phyloP scores from a whole-genome alignment of 2,329 filamentous ascomycete species.

The Apiospora rasikravindrae region DNA sequence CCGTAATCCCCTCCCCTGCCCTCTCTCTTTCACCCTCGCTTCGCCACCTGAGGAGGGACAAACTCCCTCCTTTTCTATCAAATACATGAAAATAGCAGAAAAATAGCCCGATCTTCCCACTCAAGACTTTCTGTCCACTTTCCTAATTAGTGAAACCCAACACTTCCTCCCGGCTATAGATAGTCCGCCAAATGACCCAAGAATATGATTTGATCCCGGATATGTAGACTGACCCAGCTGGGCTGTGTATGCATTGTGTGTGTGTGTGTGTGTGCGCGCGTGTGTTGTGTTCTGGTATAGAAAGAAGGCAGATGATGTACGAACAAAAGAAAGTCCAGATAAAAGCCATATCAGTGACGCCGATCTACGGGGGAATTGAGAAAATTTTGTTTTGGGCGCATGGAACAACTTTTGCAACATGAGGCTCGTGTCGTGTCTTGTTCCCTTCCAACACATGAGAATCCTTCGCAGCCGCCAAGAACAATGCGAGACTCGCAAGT shows the following conservation, averaged over 20 bases:
- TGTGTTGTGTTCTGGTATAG: constrained; percentile 14
- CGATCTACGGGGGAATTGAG: constrained; percentile 18
- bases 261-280: constrained; percentile 8
- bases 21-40: neutral
- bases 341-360: constrained; percentile 18
- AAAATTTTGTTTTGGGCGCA: constrained; percentile 14
- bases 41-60: constrained; percentile 9
- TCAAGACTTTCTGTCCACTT: constrained; percentile 14
- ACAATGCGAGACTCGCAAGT: constrained; percentile 22
- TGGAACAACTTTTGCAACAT: constrained; percentile 18
- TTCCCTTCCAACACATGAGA: constrained; percentile 20
- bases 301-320: constrained; percentile 15
- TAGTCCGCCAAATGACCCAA: neutral
- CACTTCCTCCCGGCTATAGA: constrained; percentile 6
- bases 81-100: constrained; percentile 14
- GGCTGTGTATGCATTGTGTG: constrained; percentile 10
- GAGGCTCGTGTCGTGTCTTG: constrained; percentile 25
- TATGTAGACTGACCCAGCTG: neutral
- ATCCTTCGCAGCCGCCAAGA: constrained; percentile 20
- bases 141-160: constrained; percentile 16
- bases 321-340: constrained; percentile 17
- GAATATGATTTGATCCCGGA: neutral
- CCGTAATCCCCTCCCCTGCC: neutral
- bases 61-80: constrained; percentile 13
- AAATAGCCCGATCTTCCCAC: constrained; percentile 6